These are phyloP conservation scores for Begonia fuchsioides DNA, from an alignment of 306 rosid species.

Conservation along the genomic window DNA sequence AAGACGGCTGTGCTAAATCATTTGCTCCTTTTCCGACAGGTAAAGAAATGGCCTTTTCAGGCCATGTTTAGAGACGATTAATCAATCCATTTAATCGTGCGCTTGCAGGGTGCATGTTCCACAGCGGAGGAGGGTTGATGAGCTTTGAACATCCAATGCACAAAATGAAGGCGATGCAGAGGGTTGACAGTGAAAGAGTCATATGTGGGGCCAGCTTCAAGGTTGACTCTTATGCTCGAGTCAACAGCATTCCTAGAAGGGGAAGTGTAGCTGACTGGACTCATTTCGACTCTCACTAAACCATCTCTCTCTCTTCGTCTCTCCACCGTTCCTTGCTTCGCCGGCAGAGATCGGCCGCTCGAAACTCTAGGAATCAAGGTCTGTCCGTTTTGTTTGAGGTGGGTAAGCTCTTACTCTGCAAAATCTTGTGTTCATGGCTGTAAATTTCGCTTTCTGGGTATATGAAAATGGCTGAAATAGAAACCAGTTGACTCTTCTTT, in stretches of 20 bases:
- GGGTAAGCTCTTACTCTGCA: too few relatives aligned
- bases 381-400: too few relatives aligned
- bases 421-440: too few relatives aligned
- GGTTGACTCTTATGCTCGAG: constrained; percentile 56
- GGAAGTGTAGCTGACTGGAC: constrained; percentile 79
- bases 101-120: constrained; percentile 71
- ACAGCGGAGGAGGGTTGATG: constrained; percentile 81
- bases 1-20: constrained; percentile 94
- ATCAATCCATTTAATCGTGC: background rate
- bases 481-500: too few relatives aligned
- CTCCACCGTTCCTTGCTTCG: too few relatives aligned
- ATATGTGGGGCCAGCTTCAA: constrained; percentile 93
- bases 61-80: background rate
- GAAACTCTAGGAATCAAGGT: too few relatives aligned
- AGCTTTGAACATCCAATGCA: constrained; percentile 99
- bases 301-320: too few relatives aligned
- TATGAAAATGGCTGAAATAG: too few relatives aligned
- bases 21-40: constrained; percentile 96
- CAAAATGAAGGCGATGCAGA: constrained; percentile 84
- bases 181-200: constrained; percentile 80
- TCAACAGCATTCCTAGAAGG: constrained; percentile 80
- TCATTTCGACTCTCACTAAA: constrained; percentile 44
- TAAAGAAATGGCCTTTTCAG: constrained; percentile 1
- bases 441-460: too few relatives aligned
- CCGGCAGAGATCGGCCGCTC: too few relatives aligned